Base-by-base conservation (phyloP, 768 basidiomycete species). In the Kwoniella sp. region DNA sequence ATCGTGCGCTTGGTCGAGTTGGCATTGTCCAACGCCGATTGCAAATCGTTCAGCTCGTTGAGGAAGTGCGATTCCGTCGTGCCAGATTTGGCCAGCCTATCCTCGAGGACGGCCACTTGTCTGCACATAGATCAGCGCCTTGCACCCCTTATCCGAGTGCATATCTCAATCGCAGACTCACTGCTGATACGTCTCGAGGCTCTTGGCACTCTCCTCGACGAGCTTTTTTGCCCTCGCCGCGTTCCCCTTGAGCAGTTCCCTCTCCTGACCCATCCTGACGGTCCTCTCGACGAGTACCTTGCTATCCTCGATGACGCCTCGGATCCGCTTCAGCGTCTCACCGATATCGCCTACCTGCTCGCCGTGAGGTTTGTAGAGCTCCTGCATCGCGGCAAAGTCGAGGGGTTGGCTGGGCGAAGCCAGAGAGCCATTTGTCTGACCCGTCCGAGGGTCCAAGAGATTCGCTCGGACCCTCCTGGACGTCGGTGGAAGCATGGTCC, bases 161-260 rank as follows among this genome's bases (percentile, higher is more conserved):
- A 5, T 28, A 31, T 20, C 22, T 12, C 22, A 20, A 15, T 49
- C 27, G 19, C 6, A 14, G n/a, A 69, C 73, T 63, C 56, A 70
- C 75, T 84, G 85, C 77, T 93, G 88, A 67, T 95, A 93, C 15
- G 85, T 89, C 77, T 89, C 88, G 34, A 95, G 75, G 22, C 85
- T 88, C 17, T 68, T 73, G 53, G 82, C 84, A 33, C 85, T 87
- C 44, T 91, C 90, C 71, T 86, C 84, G 3, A 88, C 87, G 25
- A 93, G 79, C 74, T 89, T 89, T 78, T 91, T 87, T 19, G 89
- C 90, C 42, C 89, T 79, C 66, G 89, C 89, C 17, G 89, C 89
- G 67, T 90, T 91, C 76, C 85, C 87, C 80, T 90, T 93, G 56
- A 93, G 79, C 59, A 92, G 67, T 60, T 93, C 90, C 53, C 92